Evolutionary conservation across 805 yeast species (phyloP).

Genomic region (Cyberlindnera xishuangbannaensis): DNA sequence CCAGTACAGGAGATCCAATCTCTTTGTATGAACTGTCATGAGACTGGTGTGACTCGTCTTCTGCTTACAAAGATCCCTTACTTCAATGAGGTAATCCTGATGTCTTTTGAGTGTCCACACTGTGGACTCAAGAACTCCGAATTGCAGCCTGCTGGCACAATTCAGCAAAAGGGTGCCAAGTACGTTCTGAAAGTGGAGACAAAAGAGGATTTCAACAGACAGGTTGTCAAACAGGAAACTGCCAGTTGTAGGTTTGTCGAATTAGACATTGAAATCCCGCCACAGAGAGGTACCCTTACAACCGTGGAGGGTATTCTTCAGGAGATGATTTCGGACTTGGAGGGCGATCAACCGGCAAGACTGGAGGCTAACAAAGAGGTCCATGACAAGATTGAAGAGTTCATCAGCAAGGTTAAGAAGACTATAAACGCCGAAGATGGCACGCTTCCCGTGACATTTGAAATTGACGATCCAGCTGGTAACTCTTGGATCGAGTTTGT

Average conservation of each 20-base stretch:
- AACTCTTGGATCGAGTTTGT: slow-evolving; percentile 91
- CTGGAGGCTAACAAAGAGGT: slow-evolving; percentile 67
- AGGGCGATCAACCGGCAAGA: slow-evolving; percentile 77
- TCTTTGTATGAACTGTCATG: slow-evolving; percentile 90
- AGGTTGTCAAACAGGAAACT: slow-evolving; percentile 85
- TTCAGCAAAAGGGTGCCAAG: slow-evolving; percentile 82
- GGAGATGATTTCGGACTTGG: slow-evolving; percentile 80
- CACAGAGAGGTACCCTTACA: slow-evolving; percentile 88
- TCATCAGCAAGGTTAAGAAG: slow-evolving; percentile 54
- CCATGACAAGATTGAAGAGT: slow-evolving; percentile 66
- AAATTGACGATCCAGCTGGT: slow-evolving; percentile 91
- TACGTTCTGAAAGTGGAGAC: slow-evolving; percentile 64
- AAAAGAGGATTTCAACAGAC: slow-evolving; percentile 75
- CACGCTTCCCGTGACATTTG: slow-evolving; percentile 69
- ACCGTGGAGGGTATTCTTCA: slow-evolving; percentile 83
- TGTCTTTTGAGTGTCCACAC: slow-evolving; percentile 95
- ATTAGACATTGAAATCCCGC: slow-evolving; percentile 90
- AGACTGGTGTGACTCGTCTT: slow-evolving; percentile 78
- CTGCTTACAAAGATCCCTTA: slow-evolving; percentile 86
- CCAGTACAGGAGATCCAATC: slow-evolving; percentile 96
- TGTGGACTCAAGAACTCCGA: slow-evolving; percentile 90
- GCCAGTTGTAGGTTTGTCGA: slow-evolving; percentile 77
- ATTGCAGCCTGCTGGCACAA: slow-evolving; percentile 90
- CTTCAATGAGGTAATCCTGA: slow-evolving; percentile 83
- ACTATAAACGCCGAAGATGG: slow-evolving; percentile 62